phyloP scores from a whole-genome alignment of 768 basidiomycete genomes.

The Ramaria rubella region DNA sequence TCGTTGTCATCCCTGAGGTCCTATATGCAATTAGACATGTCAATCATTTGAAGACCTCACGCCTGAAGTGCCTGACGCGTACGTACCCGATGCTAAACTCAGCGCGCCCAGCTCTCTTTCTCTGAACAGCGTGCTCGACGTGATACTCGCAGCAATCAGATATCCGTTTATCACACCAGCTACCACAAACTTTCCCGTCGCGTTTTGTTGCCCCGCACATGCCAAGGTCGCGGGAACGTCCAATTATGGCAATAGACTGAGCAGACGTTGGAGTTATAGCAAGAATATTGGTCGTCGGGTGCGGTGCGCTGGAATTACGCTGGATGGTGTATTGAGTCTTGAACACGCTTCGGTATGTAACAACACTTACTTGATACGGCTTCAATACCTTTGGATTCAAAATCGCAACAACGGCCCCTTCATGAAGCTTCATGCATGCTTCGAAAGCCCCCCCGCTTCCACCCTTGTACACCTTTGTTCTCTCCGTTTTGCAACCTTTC shows the following conservation, averaged over 20 bases:
- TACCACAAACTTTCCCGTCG: slow-evolving; percentile 75
- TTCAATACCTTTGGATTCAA: slow-evolving; percentile 84
- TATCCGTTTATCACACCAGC: slow-evolving; percentile 89
- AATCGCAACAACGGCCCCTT: slow-evolving; percentile 86
- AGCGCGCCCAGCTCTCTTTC: slow-evolving; percentile 64
- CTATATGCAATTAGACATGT: slow-evolving; percentile 30
- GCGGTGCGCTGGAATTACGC: slow-evolving; percentile 40
- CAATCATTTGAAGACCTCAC: not conserved
- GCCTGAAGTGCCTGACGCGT: not conserved
- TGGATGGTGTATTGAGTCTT: slow-evolving; percentile 8
- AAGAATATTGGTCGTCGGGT: slow-evolving; percentile 75
- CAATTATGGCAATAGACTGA: slow-evolving; percentile 75
- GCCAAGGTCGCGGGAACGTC: slow-evolving; percentile 80
- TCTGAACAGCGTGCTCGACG: slow-evolving; percentile 71
- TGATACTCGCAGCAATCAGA: slow-evolving; percentile 91
- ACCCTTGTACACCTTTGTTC: slow-evolving; percentile 64
- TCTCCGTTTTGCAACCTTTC: slow-evolving; percentile 18
- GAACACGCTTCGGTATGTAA: slow-evolving; percentile 28
- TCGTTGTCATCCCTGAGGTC: slow-evolving; percentile 62
- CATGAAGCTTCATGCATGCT: slow-evolving; percentile 71
- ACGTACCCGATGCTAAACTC: slow-evolving; percentile 83
- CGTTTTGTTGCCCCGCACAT: slow-evolving; percentile 71
- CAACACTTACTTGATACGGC: slow-evolving; percentile 69
- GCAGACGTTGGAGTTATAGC: slow-evolving; percentile 83
- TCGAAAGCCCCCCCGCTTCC: slow-evolving; percentile 94